Base-by-base conservation (phyloP, 495 filamentous ascomycete species). In the Podospora comata region DNA sequence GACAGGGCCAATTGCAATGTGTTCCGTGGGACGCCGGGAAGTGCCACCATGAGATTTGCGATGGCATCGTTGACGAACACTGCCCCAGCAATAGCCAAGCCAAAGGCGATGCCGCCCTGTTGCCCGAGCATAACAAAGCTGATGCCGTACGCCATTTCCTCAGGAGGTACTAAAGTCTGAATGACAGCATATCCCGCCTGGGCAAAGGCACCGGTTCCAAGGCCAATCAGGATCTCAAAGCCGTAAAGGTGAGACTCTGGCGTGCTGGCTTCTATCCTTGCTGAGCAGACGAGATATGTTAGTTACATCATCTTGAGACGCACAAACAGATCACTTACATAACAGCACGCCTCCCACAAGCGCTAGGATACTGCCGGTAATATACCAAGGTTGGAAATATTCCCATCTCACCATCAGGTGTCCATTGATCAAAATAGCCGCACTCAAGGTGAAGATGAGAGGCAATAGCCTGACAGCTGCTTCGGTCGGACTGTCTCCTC, bases 321-420 rank as follows among this genome's bases (percentile, higher is more conserved):
- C 15, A 3, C 15, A 13, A 48, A 3, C 3, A 48, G 13, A 16
- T 2, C 9, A 48, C 58, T 58, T 66, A 68, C 63, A 69, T 53
- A 91, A 77, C 5, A 88, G 74, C 0, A 80, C 80, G 19, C 80
- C 78, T 15, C 87, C 87, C 6, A 84, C 75, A 1, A 86, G 23
- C n/a, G 78, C 70, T 16, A 88, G 68, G 28, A 80, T 67, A 15
- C 83, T 83, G 0, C 81, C 83, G 1, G 80, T 63, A 4, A 85
- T 63, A 72, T 85, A 91, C 82, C 87, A 87, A 0, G 84, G 85
- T 78, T 83, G 82, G 73, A 89, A 89, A 70, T 83, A 83, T 1
- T 82, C 81, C 11, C 76, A 69, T 27, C 78, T 79, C 2, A 77
- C 71, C 72, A 91, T 81, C 27, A 87, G 63, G 9, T 73, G 76